A percentile compares a stretch with the other conserved stretches of the same genome.
Conservation (phyloP, 305 asterid species). For the Fraxinus sp. region DNA sequence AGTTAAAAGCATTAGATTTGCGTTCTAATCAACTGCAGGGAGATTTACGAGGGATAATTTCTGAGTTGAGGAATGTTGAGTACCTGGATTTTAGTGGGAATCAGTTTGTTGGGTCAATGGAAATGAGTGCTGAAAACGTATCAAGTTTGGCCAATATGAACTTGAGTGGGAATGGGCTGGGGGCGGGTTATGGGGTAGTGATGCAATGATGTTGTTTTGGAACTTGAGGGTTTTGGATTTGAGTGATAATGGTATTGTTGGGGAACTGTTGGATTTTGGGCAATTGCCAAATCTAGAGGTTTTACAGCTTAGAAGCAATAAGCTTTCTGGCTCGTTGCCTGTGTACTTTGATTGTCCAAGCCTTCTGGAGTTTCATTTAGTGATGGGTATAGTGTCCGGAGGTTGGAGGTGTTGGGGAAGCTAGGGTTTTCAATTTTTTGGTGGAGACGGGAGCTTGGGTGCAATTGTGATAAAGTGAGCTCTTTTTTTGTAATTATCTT, state of each 20-base stretch:
- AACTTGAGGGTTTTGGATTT: conserved; percentile 69
- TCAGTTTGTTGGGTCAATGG: conserved; percentile 53
- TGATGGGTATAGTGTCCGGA: too few relatives aligned
- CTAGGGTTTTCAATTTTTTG: too few relatives aligned
- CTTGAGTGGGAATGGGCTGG: conserved; percentile 62
- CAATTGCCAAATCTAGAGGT: conserved; percentile 55
- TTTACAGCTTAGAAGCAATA: conserved; percentile 59
- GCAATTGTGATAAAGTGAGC: too few relatives aligned
- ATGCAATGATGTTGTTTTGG: conserved; percentile 51
- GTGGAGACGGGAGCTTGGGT: too few relatives aligned
- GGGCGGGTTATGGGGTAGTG: conserved; percentile 56
- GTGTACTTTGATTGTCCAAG: too few relatives aligned
- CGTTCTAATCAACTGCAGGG: conserved; percentile 58
- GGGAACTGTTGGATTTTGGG: conserved; percentile 60
- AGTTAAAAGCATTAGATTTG: conserved; percentile 71
- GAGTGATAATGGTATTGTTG: conserved; percentile 54
- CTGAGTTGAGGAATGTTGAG: conserved; percentile 60
- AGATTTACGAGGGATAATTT: conserved; percentile 46
- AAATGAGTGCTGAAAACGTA: conserved; percentile 48
- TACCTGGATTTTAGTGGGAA: conserved; percentile 74
- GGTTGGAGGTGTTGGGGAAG: too few relatives aligned
- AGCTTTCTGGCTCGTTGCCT: conserved; percentile 64
- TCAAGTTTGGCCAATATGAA: conserved; percentile 69
- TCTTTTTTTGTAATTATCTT: too few relatives aligned
- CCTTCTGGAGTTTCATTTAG: too few relatives aligned